These are phyloP conservation scores for Naegleria lovaniensis DNA, from an alignment of 208 protist genomes.

Conservation along the genomic window DNA sequence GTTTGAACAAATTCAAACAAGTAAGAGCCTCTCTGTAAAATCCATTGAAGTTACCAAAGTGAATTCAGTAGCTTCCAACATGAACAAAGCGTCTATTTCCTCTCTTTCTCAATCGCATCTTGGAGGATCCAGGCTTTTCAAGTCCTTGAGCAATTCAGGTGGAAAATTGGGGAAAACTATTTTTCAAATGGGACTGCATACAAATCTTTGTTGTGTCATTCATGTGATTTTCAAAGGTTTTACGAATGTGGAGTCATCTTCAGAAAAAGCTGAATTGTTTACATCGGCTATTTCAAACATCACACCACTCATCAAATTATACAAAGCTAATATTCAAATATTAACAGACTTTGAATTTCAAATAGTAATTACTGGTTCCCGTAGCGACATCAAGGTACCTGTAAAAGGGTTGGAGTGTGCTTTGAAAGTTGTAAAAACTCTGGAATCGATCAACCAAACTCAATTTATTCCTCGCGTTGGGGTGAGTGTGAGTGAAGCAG, in stretches of 20 bases:
- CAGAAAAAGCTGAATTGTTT: not conserved
- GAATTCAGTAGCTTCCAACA: no score
- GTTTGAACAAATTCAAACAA: not conserved
- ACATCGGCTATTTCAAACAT: not conserved
- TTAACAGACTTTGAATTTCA: not conserved
- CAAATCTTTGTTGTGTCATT: not conserved
- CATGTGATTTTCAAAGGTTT: not conserved
- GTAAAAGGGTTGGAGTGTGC: not conserved
- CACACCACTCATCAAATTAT: not conserved
- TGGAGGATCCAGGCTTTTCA: no score
- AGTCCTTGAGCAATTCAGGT: no score
- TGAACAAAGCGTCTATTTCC: no score
- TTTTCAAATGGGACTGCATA: not conserved
- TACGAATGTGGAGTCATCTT: not conserved
- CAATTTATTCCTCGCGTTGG: not conserved
- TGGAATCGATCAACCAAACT: not conserved
- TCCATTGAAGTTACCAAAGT: no score
- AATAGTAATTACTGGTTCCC: not conserved
- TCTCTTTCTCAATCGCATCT: no score
- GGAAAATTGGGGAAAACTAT: not conserved
- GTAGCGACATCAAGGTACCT: not conserved
- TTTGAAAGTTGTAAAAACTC: not conserved
- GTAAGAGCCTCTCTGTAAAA: no score
- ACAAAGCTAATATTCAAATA: not conserved
- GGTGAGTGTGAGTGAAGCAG: not conserved